phyloP scores from a whole-genome alignment of 2,329 filamentous ascomycete genomes.

The Scolecobasidium constrictum region DNA sequence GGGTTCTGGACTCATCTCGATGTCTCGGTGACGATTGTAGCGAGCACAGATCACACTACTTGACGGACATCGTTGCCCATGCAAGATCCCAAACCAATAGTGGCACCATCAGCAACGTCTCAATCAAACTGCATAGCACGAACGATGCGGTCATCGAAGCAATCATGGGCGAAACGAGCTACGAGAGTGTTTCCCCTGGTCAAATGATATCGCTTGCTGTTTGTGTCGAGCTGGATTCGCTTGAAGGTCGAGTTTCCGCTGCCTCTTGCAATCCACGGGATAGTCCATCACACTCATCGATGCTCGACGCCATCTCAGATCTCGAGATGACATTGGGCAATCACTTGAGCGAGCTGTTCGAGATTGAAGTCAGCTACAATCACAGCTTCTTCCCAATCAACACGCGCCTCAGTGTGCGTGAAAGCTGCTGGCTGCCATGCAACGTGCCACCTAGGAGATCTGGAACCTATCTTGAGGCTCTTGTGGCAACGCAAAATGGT shows the following conservation, averaged over 20 bases:
- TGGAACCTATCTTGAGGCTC: neutral
- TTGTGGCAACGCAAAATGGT: neutral
- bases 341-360: slow-evolving; percentile 8
- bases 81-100: slow-evolving; percentile 1
- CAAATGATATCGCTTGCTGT: slow-evolving; percentile 5
- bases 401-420: slow-evolving; percentile 1
- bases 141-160: neutral
- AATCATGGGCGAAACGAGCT: neutral
- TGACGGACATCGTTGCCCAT: slow-evolving; percentile 2
- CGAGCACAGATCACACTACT: slow-evolving; percentile 3
- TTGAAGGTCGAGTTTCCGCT: slow-evolving; percentile 3
- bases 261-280: neutral
- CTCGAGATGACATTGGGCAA: slow-evolving; percentile 7
- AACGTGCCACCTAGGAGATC: neutral
- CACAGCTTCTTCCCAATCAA: slow-evolving; percentile 7
- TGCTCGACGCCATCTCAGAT: slow-evolving; percentile 6
- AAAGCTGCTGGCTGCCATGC: slow-evolving; percentile 6
- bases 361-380: slow-evolving; percentile 5
- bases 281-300: neutral
- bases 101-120: slow-evolving; percentile 1
- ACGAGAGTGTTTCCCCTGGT: neutral
- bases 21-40: slow-evolving; percentile 2
- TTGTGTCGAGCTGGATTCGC: slow-evolving; percentile 2
- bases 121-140: neutral
- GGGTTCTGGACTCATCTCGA: slow-evolving; percentile 1